Percentiles rank a stretch among this genome's conserved stretches.
phyloP scores from a whole-genome alignment of 306 rosid species.

The Dryas octopetala region DNA sequence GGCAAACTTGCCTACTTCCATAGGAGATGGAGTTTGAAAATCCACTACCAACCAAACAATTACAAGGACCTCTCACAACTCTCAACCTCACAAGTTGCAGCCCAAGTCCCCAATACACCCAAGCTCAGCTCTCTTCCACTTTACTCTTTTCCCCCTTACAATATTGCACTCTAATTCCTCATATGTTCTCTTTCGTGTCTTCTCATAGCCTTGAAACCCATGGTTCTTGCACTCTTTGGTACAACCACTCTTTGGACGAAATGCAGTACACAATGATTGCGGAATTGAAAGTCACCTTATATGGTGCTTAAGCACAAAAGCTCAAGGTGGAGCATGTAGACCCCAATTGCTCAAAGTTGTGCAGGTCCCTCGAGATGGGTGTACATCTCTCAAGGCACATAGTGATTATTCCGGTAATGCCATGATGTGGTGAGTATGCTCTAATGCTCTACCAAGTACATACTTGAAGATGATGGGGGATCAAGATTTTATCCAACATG shows the following conservation, averaged over 20 bases:
- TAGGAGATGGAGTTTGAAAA: neutral
- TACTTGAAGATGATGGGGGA: too few relatives aligned
- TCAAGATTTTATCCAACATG: too few relatives aligned
- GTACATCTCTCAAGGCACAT: too few relatives aligned
- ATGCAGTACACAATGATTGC: too few relatives aligned
- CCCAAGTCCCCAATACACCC: neutral
- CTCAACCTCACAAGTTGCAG: neutral
- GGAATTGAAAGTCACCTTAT: too few relatives aligned
- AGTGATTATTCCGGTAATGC: too few relatives aligned
- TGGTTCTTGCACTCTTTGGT: neutral
- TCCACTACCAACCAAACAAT: neutral
- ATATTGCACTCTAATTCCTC: neutral
- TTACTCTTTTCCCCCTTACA: neutral
- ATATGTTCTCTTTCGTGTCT: neutral
- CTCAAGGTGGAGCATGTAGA: too few relatives aligned
- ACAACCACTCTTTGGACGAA: neutral
- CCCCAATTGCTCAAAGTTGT: too few relatives aligned
- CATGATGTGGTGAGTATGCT: too few relatives aligned
- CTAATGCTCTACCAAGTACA: too few relatives aligned
- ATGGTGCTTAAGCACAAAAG: too few relatives aligned
- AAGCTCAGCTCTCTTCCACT: neutral
- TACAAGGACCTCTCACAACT: neutral
- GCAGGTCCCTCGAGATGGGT: too few relatives aligned
- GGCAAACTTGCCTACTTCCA: neutral
- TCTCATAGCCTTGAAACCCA: neutral